A percentile compares a stretch with the other conserved stretches of the same genome.
Evolutionary conservation across 345 rosid genomes (phyloP).

Genomic region (Pistacia vera): DNA sequence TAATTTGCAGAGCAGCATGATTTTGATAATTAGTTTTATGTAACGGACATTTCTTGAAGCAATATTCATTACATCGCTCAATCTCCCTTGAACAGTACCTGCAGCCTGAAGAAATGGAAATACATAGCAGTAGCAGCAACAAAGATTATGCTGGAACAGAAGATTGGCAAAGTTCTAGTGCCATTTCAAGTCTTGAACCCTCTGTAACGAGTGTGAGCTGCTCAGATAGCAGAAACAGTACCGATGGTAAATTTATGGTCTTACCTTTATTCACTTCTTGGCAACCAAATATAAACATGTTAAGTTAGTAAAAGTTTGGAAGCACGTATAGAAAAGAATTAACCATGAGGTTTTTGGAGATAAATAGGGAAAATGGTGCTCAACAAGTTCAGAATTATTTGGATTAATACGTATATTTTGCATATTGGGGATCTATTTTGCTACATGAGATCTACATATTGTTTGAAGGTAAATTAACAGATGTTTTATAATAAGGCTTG

Average conservation of each 20-base stretch:
- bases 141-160: constrained; percentile 42
- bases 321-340: background rate
- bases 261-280: constrained; percentile 1
- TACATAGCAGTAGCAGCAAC: constrained; percentile 43
- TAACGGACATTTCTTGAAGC: background rate
- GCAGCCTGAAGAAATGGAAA: constrained; percentile 40
- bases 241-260: constrained; percentile 23
- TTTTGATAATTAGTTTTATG: background rate
- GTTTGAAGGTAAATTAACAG: background rate
- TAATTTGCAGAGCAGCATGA: background rate
- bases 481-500: background rate
- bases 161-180: constrained; percentile 33
- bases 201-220: constrained; percentile 36
- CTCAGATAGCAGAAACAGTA: constrained; percentile 33
- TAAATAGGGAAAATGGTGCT: background rate
- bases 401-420: background rate
- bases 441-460: background rate
- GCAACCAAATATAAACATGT: background rate
- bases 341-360: background rate
- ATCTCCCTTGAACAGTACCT: constrained; percentile 27
- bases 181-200: constrained; percentile 48
- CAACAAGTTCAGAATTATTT: background rate
- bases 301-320: background rate
- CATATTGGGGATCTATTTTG: background rate
- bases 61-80: background rate